phyloP scores from a whole-genome alignment of 352 stramenopile genomes.

The Phytophthora colocasiae region DNA sequence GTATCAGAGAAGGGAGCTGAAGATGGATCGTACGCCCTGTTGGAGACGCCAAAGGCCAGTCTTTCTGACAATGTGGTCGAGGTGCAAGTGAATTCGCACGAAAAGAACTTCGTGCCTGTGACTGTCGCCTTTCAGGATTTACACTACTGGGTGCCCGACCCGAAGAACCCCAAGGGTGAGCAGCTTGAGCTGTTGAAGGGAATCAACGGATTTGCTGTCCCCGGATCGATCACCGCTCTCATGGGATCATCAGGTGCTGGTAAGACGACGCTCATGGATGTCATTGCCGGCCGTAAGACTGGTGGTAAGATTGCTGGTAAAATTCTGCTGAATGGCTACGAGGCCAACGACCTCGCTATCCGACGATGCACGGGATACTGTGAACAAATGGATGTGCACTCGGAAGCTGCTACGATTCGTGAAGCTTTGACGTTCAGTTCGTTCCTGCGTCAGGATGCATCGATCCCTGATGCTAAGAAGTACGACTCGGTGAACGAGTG shows the following conservation, averaged over 20 bases:
- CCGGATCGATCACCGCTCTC: slow-evolving; percentile 20
- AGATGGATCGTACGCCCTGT: slow-evolving; percentile 8
- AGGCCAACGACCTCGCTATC: slow-evolving; percentile 12
- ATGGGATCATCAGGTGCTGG: slow-evolving; percentile 28
- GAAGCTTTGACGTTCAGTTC: slow-evolving; percentile 19
- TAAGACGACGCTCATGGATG: slow-evolving; percentile 32
- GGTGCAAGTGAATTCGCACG: slow-evolving; percentile 5
- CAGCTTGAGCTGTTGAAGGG: slow-evolving; percentile 28
- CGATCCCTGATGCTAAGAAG: slow-evolving; percentile 7
- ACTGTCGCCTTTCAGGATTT: slow-evolving; percentile 32
- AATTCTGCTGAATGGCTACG: slow-evolving; percentile 24
- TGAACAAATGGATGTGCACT: slow-evolving; percentile 44
- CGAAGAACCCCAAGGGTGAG: slow-evolving; percentile 8
- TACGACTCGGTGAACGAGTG: slow-evolving; percentile 21
- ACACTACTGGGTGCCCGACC: slow-evolving; percentile 21
- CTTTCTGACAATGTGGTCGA: not conserved
- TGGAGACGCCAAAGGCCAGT: slow-evolving; percentile 17
- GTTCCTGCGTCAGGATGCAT: slow-evolving; percentile 16
- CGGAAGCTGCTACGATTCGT: slow-evolving; percentile 24
- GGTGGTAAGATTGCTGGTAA: slow-evolving; percentile 15
- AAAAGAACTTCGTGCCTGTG: slow-evolving; percentile 28
- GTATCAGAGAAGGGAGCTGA: slow-evolving; percentile 12
- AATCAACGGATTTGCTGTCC: slow-evolving; percentile 21
- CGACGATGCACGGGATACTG: slow-evolving; percentile 28
- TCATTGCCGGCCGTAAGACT: slow-evolving; percentile 31